Evolutionary conservation across 2,329 filamentous ascomycete species (phyloP).

Genomic region (Trichoderma sp.): DNA sequence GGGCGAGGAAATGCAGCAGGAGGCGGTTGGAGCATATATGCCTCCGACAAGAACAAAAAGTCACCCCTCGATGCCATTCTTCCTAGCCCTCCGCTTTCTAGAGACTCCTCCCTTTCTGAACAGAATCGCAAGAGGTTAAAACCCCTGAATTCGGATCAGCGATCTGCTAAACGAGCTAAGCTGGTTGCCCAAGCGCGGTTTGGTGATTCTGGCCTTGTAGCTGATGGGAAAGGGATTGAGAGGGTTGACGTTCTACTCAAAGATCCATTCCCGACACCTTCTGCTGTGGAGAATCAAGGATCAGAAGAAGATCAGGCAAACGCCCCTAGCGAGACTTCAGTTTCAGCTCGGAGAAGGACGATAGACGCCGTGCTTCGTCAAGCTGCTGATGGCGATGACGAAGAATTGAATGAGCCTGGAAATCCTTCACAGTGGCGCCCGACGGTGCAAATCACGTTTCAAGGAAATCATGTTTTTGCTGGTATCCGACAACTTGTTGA

Average conservation of each 20-base stretch:
- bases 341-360: conserved; percentile 35
- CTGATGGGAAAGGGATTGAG: conserved; percentile 64
- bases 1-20: conserved; percentile 70
- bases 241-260: conserved; percentile 60
- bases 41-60: conserved; percentile 58
- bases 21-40: conserved; percentile 80
- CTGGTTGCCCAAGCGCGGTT: conserved; percentile 69
- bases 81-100: conserved; percentile 49
- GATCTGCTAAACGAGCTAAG: conserved; percentile 58
- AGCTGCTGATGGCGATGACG: conserved; percentile 30
- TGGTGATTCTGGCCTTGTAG: conserved; percentile 57
- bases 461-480: conserved; percentile 77
- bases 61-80: conserved; percentile 57
- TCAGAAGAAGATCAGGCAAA: conserved; percentile 29
- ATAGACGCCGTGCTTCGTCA: conserved; percentile 40
- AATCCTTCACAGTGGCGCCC: conserved; percentile 37
- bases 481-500: conserved; percentile 79
- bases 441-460: conserved; percentile 64
- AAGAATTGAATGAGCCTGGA: conserved; percentile 25
- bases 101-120: conserved; percentile 33
- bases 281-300: conserved; percentile 23
- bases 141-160: conserved; percentile 33
- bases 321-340: conserved; percentile 23
- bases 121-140: conserved; percentile 32
- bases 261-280: conserved; percentile 52